phyloP scores from a whole-genome alignment of 129 eudicot species.

The Flaveria brownii region DNA sequence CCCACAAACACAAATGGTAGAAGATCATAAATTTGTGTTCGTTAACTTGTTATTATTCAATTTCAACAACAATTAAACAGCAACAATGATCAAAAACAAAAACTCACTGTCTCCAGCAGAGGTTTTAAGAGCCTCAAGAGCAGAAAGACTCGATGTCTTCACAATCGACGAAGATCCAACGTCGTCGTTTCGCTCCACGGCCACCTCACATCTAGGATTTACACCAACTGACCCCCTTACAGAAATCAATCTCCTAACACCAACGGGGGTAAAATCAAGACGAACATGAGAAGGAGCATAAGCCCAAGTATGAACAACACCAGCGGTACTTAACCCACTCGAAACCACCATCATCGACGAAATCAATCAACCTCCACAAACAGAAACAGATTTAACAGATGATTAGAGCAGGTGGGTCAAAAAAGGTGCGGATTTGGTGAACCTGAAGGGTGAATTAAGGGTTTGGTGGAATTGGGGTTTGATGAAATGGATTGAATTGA shows the following conservation, averaged over 20 bases:
- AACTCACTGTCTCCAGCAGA: conserved; percentile 68
- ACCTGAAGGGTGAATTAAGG: neutral
- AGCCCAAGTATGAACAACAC: conserved; percentile 16
- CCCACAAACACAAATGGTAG: neutral
- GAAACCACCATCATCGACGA: conserved; percentile 47
- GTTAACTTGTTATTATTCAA: neutral
- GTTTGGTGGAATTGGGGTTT: neutral
- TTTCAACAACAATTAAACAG: neutral
- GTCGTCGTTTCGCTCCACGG: conserved; percentile 12
- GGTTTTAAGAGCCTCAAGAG: conserved; percentile 61
- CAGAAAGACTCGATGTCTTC: conserved; percentile 46
- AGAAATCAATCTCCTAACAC: conserved; percentile 23
- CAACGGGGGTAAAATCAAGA: neutral
- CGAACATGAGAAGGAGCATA: conserved; percentile 29
- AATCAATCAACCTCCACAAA: conserved; percentile 24
- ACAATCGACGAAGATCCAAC: conserved; percentile 21
- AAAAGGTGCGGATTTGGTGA: conserved; percentile 6
- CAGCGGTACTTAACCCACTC: conserved; percentile 33
- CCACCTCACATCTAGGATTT: conserved; percentile 48
- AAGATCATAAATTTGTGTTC: neutral
- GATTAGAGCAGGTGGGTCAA: neutral
- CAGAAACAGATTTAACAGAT: neutral
- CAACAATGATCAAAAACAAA: neutral
- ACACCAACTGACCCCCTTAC: conserved; percentile 24
- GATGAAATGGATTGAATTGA: neutral